These are phyloP conservation scores for Populus euphratica DNA, from an alignment of 345 rosid species.

Conservation along the genomic window DNA sequence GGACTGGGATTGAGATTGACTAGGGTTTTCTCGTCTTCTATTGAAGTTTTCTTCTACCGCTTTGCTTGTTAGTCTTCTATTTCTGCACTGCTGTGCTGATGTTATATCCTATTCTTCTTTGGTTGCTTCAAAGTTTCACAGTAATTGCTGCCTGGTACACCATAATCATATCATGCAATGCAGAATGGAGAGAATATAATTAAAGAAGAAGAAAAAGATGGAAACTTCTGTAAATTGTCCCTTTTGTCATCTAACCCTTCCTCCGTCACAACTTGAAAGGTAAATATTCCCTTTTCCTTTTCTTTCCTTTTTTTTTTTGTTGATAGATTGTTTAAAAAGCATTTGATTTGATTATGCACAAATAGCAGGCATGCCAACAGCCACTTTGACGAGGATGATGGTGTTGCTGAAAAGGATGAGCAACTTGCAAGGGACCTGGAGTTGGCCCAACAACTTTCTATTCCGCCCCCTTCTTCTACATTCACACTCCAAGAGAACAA, in stretches of 20 bases:
- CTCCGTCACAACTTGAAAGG: slow-evolving; percentile 31
- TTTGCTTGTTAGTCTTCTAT: not conserved
- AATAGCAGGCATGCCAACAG: slow-evolving; percentile 58
- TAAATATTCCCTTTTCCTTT: not conserved
- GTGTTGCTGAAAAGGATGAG: slow-evolving; percentile 9
- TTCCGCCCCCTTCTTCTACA: slow-evolving; percentile 17
- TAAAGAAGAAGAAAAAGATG: not conserved
- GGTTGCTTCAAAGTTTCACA: not conserved
- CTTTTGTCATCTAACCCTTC: slow-evolving; percentile 45
- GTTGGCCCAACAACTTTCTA: slow-evolving; percentile 42
- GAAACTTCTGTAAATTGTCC: slow-evolving; percentile 50
- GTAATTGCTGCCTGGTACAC: not conserved
- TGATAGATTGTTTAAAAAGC: too few species aligned
- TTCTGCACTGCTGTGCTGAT: not conserved
- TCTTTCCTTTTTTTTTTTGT: not conserved
- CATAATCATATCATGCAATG: not conserved
- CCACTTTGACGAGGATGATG: slow-evolving; percentile 59
- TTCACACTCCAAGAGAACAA: not conserved
- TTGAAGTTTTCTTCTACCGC: not conserved
- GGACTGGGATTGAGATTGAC: too few species aligned
- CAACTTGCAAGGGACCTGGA: slow-evolving; percentile 30
- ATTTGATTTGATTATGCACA: too few species aligned
- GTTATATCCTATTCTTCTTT: not conserved
- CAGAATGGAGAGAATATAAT: not conserved
- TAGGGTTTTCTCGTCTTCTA: not conserved